Evolutionary conservation across 2,329 filamentous ascomycete genomes (phyloP).

Genomic region (Arthroderma sp.): DNA sequence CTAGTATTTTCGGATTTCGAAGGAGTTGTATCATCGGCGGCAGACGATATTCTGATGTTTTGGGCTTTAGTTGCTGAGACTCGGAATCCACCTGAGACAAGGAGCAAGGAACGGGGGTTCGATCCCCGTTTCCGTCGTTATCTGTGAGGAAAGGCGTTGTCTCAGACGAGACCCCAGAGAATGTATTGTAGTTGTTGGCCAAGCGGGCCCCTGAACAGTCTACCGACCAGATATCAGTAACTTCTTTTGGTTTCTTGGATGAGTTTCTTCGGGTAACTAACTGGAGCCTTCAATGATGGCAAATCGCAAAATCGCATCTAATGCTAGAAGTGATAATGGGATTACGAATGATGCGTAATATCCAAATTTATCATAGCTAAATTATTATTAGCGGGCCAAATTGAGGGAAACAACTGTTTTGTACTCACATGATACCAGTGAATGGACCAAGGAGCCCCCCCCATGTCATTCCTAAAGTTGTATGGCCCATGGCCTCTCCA

Average conservation of each 20-base stretch:
- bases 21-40: conserved; percentile 3
- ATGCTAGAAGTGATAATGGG: conserved; percentile 37
- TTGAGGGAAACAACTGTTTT: background rate
- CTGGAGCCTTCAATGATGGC: conserved; percentile 46
- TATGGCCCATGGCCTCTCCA: conserved; percentile 47
- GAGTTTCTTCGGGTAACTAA: background rate
- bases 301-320: conserved; percentile 50
- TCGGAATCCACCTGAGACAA: background rate
- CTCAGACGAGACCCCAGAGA: background rate
- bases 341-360: conserved; percentile 25
- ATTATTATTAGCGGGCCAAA: background rate
- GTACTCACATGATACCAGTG: conserved; percentile 45
- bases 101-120: background rate
- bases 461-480: conserved; percentile 43
- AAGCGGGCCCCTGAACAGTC: background rate
- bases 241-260: background rate
- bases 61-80: background rate
- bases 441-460: conserved; percentile 47
- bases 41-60: background rate
- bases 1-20: conserved; percentile 29
- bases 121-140: background rate
- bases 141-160: background rate
- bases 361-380: conserved; percentile 19
- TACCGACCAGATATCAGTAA: background rate
- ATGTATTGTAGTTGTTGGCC: background rate